phyloP scores from a whole-genome alignment of 116 monocot genomes.

The Cymodocea nodosa region DNA sequence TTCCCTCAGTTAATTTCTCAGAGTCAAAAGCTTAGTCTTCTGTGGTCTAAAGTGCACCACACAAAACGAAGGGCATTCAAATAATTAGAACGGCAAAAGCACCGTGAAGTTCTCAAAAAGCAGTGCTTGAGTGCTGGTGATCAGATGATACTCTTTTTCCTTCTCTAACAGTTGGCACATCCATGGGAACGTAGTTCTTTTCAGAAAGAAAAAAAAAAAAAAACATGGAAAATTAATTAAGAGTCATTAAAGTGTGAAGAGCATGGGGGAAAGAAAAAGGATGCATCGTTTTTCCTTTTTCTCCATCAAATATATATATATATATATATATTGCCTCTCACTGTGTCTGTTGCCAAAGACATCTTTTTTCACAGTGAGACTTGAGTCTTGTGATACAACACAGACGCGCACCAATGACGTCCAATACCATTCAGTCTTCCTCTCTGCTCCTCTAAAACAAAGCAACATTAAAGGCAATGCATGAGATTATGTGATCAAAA shows the following conservation, averaged over 20 bases:
- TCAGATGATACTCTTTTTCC: conserved; percentile 7
- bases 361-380: not conserved
- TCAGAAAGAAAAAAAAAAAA: too few relatives aligned
- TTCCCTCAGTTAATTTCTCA: conserved; percentile 20
- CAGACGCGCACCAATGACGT: not conserved
- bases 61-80: conserved; percentile 27
- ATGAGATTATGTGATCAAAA: too few relatives aligned
- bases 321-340: too few relatives aligned
- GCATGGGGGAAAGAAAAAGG: not conserved
- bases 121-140: conserved; percentile 25
- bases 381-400: conserved; percentile 1
- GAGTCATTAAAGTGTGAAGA: conserved; percentile 7
- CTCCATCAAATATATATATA: not conserved
- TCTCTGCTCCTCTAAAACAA: conserved; percentile 3
- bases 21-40: conserved; percentile 57
- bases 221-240: not conserved
- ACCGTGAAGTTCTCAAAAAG: conserved; percentile 35
- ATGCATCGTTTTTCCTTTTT: not conserved
- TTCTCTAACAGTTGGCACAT: conserved; percentile 18
- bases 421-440: conserved; percentile 6
- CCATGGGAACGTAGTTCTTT: not conserved
- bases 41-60: conserved; percentile 41
- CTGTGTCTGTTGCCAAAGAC: not conserved
- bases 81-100: conserved; percentile 51
- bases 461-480: too few relatives aligned